Evolutionary conservation across 2,329 filamentous ascomycete species (phyloP), one percentile per base, ranked within the genome.

Genomic region (Aureobasidium melanogenum): DNA sequence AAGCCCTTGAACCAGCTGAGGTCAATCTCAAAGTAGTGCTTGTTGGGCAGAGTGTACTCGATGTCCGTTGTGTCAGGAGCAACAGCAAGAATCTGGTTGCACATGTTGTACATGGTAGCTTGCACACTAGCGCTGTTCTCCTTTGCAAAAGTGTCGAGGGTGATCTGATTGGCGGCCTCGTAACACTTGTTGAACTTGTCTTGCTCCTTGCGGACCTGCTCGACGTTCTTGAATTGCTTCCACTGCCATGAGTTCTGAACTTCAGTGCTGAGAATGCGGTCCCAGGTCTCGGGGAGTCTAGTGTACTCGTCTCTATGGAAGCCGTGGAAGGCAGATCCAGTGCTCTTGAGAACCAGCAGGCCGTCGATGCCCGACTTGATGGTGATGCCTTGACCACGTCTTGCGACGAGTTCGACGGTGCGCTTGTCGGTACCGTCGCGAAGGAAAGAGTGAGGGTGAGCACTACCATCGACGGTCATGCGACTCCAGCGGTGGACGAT

Each of bases 41-140:
- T 97, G 81, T 99, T 99, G 12, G 94, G 94, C 70, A 99, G 81
- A 9, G 87, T 81, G 73, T 97, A 97, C 68, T 88, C 84, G 44
- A 94, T 89, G 24, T 82, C 80, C 47, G 87, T 83, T 24, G 91
- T 83, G 65, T 86, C 80, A 15, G 91, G 88, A 26, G 86, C 88
- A 24, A 81, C 84, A 9, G 83, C 87, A 58, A 99, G 80, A 67
- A 99, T 96, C 74, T 87, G 80, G 74, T 93, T 88, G 69, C 84
- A 86, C 93, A 99, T 99, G 80, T 97, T 95, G 80, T 97, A 99
- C 94, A 99, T 97, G 64, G 93, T 97, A 69, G 87, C 87, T 78
- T 99, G 94, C 26, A 99, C 94, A 69, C 90, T 96, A 50, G 94
- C 89, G 69, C 90, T 96, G 71, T 91, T 82, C 71, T 99, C 92